phyloP scores from a whole-genome alignment of 306 rosid genomes.

The Delonix regia region DNA sequence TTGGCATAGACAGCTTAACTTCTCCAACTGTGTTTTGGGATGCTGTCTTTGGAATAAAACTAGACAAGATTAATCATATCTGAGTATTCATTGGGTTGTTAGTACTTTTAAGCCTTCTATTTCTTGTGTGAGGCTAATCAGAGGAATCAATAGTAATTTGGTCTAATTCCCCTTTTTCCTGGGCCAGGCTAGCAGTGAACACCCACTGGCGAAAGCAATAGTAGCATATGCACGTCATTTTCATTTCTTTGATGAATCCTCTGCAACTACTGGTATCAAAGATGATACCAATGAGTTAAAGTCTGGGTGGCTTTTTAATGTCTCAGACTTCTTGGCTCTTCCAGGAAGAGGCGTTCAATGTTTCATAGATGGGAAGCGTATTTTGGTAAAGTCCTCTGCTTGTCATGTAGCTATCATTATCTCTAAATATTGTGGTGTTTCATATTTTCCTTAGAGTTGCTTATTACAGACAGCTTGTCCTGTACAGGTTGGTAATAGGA shows the following conservation, averaged over 20 bases:
- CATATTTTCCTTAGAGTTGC: conserved; percentile 30
- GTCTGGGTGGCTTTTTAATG: conserved; percentile 86
- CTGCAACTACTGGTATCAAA: conserved; percentile 48
- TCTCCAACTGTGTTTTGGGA: conserved; percentile 25
- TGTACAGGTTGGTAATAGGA: conserved; percentile 91
- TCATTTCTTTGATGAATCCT: conserved; percentile 81
- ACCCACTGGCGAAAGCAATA: conserved; percentile 93
- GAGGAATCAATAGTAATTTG: conserved; percentile 11
- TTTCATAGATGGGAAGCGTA: conserved; percentile 61
- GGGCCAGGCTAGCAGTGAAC: conserved; percentile 94
- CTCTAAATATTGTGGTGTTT: conserved; percentile 15
- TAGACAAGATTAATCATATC: conserved; percentile 9
- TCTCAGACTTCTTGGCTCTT: conserved; percentile 73
- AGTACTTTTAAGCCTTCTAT: conserved; percentile 20
- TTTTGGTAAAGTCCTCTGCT: conserved; percentile 56
- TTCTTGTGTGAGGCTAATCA: conserved; percentile 3
- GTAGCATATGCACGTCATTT: conserved; percentile 89
- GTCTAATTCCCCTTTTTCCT: conserved; percentile 19
- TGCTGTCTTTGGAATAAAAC: conserved; percentile 13
- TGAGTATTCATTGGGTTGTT: conserved; percentile 13
- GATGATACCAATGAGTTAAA: conserved; percentile 47
- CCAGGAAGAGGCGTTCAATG: conserved; percentile 92
- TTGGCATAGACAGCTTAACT: conserved; percentile 8
- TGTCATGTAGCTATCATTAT: conserved; percentile 25
- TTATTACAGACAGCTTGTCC: conserved; percentile 36